Evolutionary conservation across 202 grass and related monocot genomes (phyloP).

Genomic region (Sporobolus alterniflorus): DNA sequence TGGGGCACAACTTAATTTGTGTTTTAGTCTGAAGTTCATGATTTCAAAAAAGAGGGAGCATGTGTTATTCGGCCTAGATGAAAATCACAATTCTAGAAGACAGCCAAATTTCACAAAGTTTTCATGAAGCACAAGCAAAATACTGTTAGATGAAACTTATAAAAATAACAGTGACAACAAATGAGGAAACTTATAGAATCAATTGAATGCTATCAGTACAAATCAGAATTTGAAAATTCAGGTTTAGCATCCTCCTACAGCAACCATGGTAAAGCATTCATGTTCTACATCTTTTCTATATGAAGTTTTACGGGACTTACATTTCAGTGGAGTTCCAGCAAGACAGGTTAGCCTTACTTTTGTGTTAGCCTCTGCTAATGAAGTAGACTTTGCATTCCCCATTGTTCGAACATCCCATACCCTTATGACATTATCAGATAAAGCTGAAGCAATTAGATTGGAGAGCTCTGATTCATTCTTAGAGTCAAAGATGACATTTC

Average conservation of each 20-base stretch:
- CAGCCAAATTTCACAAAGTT: not conserved
- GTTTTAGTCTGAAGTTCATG: too few species aligned
- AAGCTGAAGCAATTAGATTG: slow-evolving; percentile 80
- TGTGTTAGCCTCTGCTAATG: slow-evolving; percentile 80
- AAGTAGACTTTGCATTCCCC: slow-evolving; percentile 59
- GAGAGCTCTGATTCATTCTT: slow-evolving; percentile 50
- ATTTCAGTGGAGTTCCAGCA: slow-evolving; percentile 82
- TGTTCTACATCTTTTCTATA: not conserved
- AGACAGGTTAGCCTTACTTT: slow-evolving; percentile 95
- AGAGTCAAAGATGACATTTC: slow-evolving; percentile 56
- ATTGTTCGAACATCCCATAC: slow-evolving; percentile 84
- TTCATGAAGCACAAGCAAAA: not conserved
- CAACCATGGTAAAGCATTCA: not conserved
- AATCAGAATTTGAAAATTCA: not conserved
- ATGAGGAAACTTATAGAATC: not conserved
- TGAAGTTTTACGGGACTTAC: slow-evolving; percentile 47
- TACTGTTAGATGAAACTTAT: not conserved
- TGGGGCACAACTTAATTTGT: too few species aligned
- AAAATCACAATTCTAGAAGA: not conserved
- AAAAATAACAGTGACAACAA: not conserved
- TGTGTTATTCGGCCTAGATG: not conserved
- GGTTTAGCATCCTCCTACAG: not conserved
- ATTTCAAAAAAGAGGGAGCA: too few species aligned
- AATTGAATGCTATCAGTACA: not conserved
- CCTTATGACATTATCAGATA: slow-evolving; percentile 81